These are phyloP conservation scores for Moringa oleifera DNA, from an alignment of 345 rosid genomes.

Conservation along the genomic window DNA sequence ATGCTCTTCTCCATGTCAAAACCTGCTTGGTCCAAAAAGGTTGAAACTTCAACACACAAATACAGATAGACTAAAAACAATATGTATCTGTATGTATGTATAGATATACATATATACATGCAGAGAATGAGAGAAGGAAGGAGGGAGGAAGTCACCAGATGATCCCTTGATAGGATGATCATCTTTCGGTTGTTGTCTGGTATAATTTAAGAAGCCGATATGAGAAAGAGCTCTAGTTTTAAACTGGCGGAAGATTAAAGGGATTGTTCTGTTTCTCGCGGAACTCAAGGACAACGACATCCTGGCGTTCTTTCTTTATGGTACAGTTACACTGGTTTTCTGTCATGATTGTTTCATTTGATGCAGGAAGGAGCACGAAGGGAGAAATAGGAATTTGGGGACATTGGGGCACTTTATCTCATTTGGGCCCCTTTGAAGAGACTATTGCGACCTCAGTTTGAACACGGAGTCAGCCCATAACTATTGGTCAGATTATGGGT, in stretches of 20 bases:
- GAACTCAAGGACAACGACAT: constrained; percentile 23
- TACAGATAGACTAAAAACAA: neutral
- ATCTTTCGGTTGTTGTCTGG: constrained; percentile 16
- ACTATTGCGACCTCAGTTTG: too few species aligned
- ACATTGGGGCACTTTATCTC: too few species aligned
- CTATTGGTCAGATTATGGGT: too few species aligned
- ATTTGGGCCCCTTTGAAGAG: too few species aligned
- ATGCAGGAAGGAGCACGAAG: neutral
- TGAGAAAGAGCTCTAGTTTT: constrained; percentile 24
- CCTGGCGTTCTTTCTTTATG: too few species aligned
- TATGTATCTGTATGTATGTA: neutral
- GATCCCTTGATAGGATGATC: constrained; percentile 9
- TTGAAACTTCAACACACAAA: constrained; percentile 14
- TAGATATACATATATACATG: neutral
- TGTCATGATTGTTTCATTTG: too few species aligned
- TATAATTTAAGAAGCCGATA: constrained; percentile 17
- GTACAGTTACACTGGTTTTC: too few species aligned
- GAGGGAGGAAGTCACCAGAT: constrained; percentile 7
- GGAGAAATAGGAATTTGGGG: too few species aligned
- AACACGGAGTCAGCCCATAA: too few species aligned
- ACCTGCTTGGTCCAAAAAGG: constrained; percentile 18
- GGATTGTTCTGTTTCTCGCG: constrained; percentile 20
- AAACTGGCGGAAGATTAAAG: constrained; percentile 14
- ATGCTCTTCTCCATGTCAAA: constrained; percentile 64
- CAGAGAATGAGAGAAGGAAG: constrained; percentile 8